Evolutionary conservation across 768 basidiomycete species (phyloP), one percentile per base, ranked within the genome.

Genomic region (Cystofilobasidium capitatum): DNA sequence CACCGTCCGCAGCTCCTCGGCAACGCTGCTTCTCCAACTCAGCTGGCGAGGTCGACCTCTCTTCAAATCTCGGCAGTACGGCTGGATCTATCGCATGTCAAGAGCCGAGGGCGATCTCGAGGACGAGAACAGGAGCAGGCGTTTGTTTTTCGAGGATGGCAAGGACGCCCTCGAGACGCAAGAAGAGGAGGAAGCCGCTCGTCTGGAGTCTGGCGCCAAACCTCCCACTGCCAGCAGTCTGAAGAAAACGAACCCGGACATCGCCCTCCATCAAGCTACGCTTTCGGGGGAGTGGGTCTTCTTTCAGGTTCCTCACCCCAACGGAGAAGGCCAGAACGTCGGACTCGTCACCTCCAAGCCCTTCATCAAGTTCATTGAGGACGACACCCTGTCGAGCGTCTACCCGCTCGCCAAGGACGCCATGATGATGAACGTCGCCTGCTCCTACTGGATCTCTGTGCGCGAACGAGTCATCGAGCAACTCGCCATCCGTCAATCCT

Each of bases 361-460:
- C 6, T 98, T 97, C 76, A 82, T 96, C 77, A 87, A 88, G 74
- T 88, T 84, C 71, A 87, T 89, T 37, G 86, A 89, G 76, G 88
- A 92, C 70, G 90, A 91, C 17, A 89, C 86, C 9, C 78, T 97
- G 70, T 85, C 85, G 64, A 91, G 90, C 72, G 88, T 88, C 0
- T 86, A 85, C 2, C 72, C 76, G 3, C 65, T 87, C 70, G 91
- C 93, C 3, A 83, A 82, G 72, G 87, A 88, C 66, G 92, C 93
- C 1, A 79, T 97, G 62, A 86, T 91, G 65, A 84, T 98, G 83
- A 96, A 91, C 72, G 88, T 89, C 0, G 86, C 91, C 71, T 97
- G 94, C 79, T 89, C 88, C 74, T 99, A 99, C 77, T 99, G 94
- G 96, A 91, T 96, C 75, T 89, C 88, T 72, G 88, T 91, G 0